Evolutionary conservation across 2,329 filamentous ascomycete genomes (phyloP).

Genomic region (Colletotrichum tropicicola): DNA sequence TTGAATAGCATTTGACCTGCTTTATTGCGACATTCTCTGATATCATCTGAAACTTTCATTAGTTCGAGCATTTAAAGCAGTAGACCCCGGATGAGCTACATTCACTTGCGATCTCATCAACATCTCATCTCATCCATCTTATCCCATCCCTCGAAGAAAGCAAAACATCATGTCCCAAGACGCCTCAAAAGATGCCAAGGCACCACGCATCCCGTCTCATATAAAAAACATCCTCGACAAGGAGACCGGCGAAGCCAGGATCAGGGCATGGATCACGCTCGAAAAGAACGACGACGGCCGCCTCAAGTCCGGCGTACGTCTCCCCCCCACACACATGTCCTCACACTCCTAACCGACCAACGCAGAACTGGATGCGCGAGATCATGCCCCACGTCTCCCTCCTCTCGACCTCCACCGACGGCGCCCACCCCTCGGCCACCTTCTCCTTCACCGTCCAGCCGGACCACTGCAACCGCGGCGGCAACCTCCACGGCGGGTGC

Average conservation of each 20-base stretch:
- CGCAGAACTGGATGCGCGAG: slow-evolving; percentile 54
- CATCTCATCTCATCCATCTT: background rate
- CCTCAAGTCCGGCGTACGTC: slow-evolving; percentile 41
- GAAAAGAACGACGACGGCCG: slow-evolving; percentile 38
- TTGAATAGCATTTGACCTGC: too few relatives aligned
- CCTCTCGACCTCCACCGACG: slow-evolving; percentile 42
- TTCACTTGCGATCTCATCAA: too few relatives aligned
- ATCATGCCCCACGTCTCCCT: slow-evolving; percentile 53
- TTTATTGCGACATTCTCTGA: too few relatives aligned
- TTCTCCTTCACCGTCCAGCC: slow-evolving; percentile 60
- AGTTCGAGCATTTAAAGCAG: too few relatives aligned
- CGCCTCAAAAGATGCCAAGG: slow-evolving; percentile 77
- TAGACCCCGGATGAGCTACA: too few relatives aligned
- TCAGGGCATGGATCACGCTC: slow-evolving; percentile 42
- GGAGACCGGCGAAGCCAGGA: slow-evolving; percentile 36
- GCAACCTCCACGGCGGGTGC: slow-evolving; percentile 70
- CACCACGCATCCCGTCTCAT: slow-evolving; percentile 82
- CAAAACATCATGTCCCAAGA: slow-evolving; percentile 76
- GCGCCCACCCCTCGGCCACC: slow-evolving; percentile 48
- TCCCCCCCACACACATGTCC: background rate
- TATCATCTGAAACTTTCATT: too few relatives aligned
- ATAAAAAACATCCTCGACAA: slow-evolving; percentile 22
- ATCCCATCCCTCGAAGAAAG: background rate
- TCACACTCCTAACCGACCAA: background rate
- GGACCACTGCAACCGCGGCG: slow-evolving; percentile 60